Conservation (phyloP, 2,329 filamentous ascomycete species). For the Cadophora malorum region DNA sequence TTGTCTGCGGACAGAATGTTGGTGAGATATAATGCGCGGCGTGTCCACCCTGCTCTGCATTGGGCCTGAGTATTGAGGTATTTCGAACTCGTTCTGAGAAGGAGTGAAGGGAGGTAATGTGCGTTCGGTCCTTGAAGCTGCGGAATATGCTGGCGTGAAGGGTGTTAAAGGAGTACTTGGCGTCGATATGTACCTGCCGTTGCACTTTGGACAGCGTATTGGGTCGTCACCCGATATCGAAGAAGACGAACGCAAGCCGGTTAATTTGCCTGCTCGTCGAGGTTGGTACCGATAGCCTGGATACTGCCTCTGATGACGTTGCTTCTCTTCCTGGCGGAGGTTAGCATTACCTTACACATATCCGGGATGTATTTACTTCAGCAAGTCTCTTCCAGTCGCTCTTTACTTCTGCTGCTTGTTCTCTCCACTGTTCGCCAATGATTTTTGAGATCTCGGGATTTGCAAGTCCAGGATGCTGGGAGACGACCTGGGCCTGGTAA, state of each 20-base stretch:
- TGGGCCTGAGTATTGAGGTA: conserved; percentile 32
- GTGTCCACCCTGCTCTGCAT: conserved; percentile 41
- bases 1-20: conserved; percentile 34
- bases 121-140: conserved; percentile 32
- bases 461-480: conserved; percentile 80
- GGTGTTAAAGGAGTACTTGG: conserved; percentile 44
- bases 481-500: conserved; percentile 82
- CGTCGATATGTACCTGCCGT: conserved; percentile 55
- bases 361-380: conserved; percentile 60
- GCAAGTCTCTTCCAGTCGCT: conserved; percentile 88
- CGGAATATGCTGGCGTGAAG: conserved; percentile 38
- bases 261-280: conserved; percentile 43
- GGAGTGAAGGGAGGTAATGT: conserved; percentile 35
- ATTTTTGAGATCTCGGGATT: conserved; percentile 38
- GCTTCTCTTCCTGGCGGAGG: conserved; percentile 76
- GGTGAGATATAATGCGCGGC: conserved; percentile 36
- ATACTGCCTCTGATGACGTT: conserved; percentile 85
- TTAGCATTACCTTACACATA: conserved; percentile 14
- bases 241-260: conserved; percentile 34
- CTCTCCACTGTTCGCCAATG: conserved; percentile 72
- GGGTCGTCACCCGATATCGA: conserved; percentile 53
- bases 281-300: conserved; percentile 96
- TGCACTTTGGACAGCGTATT: conserved; percentile 73
- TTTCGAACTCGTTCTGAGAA: conserved; percentile 35
- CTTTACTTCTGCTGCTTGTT: conserved; percentile 76